These are phyloP conservation scores for Fennellomyces sp. DNA, from an alignment of 371 early-diverging fungal genomes.

Conservation along the genomic window DNA sequence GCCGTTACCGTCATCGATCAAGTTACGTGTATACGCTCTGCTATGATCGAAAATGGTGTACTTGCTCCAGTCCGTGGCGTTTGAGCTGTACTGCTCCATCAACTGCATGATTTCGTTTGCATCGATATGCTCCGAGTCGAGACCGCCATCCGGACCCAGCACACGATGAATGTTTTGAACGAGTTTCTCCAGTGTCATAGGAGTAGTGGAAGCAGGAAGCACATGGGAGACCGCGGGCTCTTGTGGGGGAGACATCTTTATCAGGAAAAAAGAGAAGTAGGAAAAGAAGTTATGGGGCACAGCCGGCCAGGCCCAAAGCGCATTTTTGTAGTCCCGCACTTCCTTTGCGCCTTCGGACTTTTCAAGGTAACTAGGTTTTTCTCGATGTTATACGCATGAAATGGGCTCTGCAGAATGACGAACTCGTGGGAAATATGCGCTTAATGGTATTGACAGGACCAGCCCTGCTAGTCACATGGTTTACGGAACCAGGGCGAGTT, in stretches of 20 bases:
- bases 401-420: slow-evolving; percentile 1
- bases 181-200: slow-evolving; percentile 11
- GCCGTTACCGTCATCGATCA: slow-evolving; percentile 93
- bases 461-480: background rate
- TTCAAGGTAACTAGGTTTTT: too few species aligned
- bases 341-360: too few species aligned
- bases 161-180: slow-evolving; percentile 19
- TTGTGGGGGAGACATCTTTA: background rate
- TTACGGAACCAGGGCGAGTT: background rate
- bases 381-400: too few species aligned
- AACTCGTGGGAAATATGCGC: slow-evolving; percentile 2
- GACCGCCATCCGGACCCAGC: slow-evolving; percentile 29
- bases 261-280: background rate
- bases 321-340: too few species aligned
- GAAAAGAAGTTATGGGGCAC: too few species aligned
- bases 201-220: too few species aligned
- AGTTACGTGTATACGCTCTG: slow-evolving; percentile 79
- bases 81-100: slow-evolving; percentile 68
- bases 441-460: background rate
- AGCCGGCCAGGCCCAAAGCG: too few species aligned
- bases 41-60: slow-evolving; percentile 81
- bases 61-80: slow-evolving; percentile 73
- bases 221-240: too few species aligned
- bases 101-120: slow-evolving; percentile 60
- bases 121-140: slow-evolving; percentile 62